A percentile compares a stretch with the other conserved stretches of the same genome.
These are phyloP conservation scores for Mortierella sp. DNA, from an alignment of 371 early-diverging fungal genomes.

Conservation along the genomic window DNA sequence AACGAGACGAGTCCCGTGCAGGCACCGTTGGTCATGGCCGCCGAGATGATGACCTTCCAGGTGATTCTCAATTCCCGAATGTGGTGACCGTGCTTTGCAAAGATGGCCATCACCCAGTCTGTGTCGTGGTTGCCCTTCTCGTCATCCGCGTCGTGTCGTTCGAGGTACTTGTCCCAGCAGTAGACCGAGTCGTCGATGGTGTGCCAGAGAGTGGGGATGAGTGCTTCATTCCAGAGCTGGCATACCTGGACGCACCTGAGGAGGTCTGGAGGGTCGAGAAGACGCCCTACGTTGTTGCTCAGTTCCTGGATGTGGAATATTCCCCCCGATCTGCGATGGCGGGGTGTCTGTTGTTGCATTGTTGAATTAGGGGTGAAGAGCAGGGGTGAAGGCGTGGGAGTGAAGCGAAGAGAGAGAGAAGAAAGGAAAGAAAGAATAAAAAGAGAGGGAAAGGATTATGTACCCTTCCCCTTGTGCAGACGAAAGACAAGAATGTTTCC, in stretches of 20 bases:
- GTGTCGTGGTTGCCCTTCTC: background rate
- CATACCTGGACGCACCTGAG: background rate
- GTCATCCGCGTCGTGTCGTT: background rate
- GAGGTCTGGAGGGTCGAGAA: background rate
- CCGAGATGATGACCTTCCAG: background rate
- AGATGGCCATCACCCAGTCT: background rate
- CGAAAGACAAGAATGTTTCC: background rate
- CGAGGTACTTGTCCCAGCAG: background rate
- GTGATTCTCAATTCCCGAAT: background rate
- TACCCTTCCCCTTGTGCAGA: too few species aligned
- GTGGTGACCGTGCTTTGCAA: background rate
- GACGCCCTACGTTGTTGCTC: background rate
- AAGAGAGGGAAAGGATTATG: background rate
- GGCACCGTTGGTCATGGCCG: background rate
- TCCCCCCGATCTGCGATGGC: background rate
- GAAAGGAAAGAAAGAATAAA: too few species aligned
- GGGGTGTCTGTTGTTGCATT: background rate
- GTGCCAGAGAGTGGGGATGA: slow-evolving; percentile 5
- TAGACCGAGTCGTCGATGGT: slow-evolving; percentile 1
- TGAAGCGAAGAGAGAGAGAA: too few species aligned
- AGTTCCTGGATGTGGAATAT: slow-evolving; percentile 1
- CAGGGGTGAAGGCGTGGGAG: too few species aligned
- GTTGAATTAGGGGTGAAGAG: too few species aligned
- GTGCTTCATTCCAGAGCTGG: background rate
- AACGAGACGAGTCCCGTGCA: background rate